Evolutionary conservation across 2,329 filamentous ascomycete genomes (phyloP).

Genomic region (Teratosphaeria zuluensis): DNA sequence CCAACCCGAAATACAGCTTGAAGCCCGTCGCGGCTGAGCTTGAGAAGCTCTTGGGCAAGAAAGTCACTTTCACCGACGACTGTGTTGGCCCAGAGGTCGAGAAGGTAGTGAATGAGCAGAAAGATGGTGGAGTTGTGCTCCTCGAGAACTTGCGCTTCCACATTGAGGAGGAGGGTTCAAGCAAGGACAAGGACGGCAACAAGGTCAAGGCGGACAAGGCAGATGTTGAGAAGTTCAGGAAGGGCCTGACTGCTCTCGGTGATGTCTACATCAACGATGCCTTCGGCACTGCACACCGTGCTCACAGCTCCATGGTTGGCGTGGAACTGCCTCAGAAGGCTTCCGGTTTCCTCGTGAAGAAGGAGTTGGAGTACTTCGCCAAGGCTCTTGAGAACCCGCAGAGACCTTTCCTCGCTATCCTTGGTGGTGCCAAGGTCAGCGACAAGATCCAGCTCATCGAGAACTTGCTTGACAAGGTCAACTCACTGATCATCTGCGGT

Average conservation of each 20-base stretch:
- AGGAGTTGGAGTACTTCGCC: conserved; percentile 99
- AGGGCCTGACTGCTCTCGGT: conserved; percentile 85
- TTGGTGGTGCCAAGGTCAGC: conserved; percentile 94
- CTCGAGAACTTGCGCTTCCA: conserved; percentile 99
- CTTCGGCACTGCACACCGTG: conserved; percentile 95
- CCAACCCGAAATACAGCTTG: conserved; percentile 87
- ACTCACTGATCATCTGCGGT: conserved; percentile 93
- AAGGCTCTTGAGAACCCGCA: conserved; percentile 88
- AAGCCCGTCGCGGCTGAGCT: conserved; percentile 78
- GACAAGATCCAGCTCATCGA: conserved; percentile 99
- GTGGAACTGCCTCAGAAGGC: conserved; percentile 93
- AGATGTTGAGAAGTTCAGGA: conserved; percentile 86
- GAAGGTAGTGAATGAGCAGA: conserved; percentile 75
- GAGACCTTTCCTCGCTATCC: conserved; percentile 95
- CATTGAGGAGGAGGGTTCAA: conserved; percentile 93
- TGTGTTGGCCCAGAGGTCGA: conserved; percentile 85
- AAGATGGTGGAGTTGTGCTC: conserved; percentile 72
- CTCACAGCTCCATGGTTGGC: conserved; percentile 98
- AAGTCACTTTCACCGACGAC: conserved; percentile 81
- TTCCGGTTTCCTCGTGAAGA: conserved; percentile 98
- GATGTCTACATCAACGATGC: conserved; percentile 98
- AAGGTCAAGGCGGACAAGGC: conserved; percentile 97
- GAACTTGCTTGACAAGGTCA: conserved; percentile 95
- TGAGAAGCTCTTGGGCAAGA: conserved; percentile 66
- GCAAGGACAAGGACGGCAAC: conserved; percentile 87